These are phyloP conservation scores for Moringa oleifera DNA, from an alignment of 345 rosid species.

Conservation along the genomic window DNA sequence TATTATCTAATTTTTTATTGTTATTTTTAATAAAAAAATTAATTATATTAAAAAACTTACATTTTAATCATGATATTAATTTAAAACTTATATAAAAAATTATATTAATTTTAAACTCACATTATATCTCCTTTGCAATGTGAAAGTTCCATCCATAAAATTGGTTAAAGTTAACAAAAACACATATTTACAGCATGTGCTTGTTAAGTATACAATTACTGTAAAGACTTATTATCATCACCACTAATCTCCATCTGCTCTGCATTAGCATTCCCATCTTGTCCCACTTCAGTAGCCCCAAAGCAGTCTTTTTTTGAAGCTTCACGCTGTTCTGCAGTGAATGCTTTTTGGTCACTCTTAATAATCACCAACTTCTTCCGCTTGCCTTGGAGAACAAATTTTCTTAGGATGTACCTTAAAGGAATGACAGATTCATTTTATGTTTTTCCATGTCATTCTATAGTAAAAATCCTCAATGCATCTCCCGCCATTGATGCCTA, in stretches of 20 bases:
- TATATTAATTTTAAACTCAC: too few species aligned
- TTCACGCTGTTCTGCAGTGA: slow-evolving; percentile 93
- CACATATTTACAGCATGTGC: too few species aligned
- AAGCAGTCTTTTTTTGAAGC: slow-evolving; percentile 87
- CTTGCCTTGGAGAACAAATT: slow-evolving; percentile 81
- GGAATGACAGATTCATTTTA: slow-evolving; percentile 90
- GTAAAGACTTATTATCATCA: too few species aligned
- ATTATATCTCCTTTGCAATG: too few species aligned
- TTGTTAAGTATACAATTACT: too few species aligned
- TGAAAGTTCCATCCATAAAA: too few species aligned
- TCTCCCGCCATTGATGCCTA: slow-evolving; percentile 92
- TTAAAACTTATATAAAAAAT: too few species aligned
- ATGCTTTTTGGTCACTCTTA: slow-evolving; percentile 96
- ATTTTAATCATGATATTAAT: too few species aligned
- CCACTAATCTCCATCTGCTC: slow-evolving; percentile 75
- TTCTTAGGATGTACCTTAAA: slow-evolving; percentile 91
- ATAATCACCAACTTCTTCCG: slow-evolving; percentile 71
- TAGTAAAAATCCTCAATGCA: slow-evolving; percentile 89
- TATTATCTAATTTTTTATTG: too few species aligned
- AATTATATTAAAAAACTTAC: too few species aligned
- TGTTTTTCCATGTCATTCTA: slow-evolving; percentile 92
- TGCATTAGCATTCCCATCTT: slow-evolving; percentile 54
- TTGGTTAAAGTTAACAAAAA: too few species aligned
- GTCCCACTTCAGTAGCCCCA: slow-evolving; percentile 76
- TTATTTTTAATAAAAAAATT: too few species aligned